A percentile compares a stretch with the other conserved stretches of the same genome.
Evolutionary conservation across 306 rosid genomes (phyloP).

Genomic region (Potentilla sterilis): DNA sequence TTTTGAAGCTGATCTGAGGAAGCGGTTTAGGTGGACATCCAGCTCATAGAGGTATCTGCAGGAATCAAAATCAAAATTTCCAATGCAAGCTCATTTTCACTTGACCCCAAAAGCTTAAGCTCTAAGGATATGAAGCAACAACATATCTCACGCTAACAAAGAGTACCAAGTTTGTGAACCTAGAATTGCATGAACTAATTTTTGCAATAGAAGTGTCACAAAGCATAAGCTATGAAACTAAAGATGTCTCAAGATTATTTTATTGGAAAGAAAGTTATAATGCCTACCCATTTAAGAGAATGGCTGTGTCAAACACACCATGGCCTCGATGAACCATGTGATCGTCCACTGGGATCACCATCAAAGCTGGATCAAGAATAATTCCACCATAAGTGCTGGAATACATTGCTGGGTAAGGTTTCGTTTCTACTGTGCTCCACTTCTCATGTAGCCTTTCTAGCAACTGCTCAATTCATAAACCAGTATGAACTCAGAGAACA

Average conservation of each 20-base stretch:
- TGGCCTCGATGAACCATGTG: constrained; percentile 97
- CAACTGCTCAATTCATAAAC: constrained; percentile 40
- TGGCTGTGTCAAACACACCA: constrained; percentile 87
- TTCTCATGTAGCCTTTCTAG: constrained; percentile 74
- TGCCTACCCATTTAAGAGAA: constrained; percentile 64
- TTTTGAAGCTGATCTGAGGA: constrained; percentile 72
- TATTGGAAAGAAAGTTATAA: not conserved
- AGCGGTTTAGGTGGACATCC: constrained; percentile 75
- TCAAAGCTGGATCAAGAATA: constrained; percentile 77
- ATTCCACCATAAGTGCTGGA: constrained; percentile 88
- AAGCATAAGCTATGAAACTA: not conserved
- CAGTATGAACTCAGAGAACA: not conserved
- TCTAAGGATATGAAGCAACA: not conserved
- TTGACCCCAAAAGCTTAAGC: not conserved
- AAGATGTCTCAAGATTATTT: not conserved
- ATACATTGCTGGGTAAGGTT: constrained; percentile 82
- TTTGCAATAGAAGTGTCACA: not conserved
- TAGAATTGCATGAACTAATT: not conserved
- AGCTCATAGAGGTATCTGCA: constrained; percentile 73
- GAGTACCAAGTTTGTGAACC: not conserved
- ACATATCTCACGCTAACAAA: not conserved
- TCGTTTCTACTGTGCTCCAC: constrained; percentile 60
- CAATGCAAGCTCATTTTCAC: not conserved
- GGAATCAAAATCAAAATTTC: not conserved
- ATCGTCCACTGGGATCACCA: constrained; percentile 88